A percentile compares a stretch with the other conserved stretches of the same genome.
Evolutionary conservation across 371 early-diverging fungal species (phyloP).

Genomic region (Sporodiniella umbellata): DNA sequence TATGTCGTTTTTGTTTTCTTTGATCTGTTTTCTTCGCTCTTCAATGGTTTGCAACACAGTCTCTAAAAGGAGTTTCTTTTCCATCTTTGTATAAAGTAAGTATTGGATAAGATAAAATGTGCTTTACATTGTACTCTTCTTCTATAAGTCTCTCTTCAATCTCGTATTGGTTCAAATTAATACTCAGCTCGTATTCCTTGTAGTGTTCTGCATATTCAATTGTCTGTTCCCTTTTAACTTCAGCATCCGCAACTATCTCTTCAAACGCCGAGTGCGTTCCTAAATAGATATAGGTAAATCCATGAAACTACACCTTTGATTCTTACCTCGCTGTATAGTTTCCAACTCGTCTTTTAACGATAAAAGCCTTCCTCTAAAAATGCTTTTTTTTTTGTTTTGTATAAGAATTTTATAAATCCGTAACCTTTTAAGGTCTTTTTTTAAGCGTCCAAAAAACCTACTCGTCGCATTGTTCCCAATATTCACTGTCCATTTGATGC

Average conservation of each 20-base stretch:
- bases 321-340: constrained; percentile 23
- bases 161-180: constrained; percentile 17
- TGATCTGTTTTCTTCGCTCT: not conserved
- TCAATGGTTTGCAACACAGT: not conserved
- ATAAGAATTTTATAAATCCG: not conserved
- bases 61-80: constrained; percentile 5
- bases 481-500: constrained; percentile 28
- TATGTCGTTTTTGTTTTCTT: constrained; percentile 16
- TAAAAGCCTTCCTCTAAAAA: not conserved
- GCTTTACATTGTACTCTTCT: constrained; percentile 23
- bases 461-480: constrained; percentile 32
- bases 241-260: constrained; percentile 22
- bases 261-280: constrained; percentile 29
- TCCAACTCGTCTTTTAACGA: constrained; percentile 26
- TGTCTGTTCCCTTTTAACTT: constrained; percentile 22
- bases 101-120: not conserved
- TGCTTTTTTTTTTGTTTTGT: not conserved
- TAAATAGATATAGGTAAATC: constrained; percentile 1
- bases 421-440: not conserved
- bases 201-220: constrained; percentile 22
- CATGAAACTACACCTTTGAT: not conserved
- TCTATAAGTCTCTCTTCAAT: constrained; percentile 14
- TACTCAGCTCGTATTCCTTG: constrained; percentile 21
- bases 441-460: constrained; percentile 1
- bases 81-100: not conserved